These are phyloP conservation scores for Phytopythium ostracodes DNA, from an alignment of 352 stramenopile species.

Conservation along the genomic window DNA sequence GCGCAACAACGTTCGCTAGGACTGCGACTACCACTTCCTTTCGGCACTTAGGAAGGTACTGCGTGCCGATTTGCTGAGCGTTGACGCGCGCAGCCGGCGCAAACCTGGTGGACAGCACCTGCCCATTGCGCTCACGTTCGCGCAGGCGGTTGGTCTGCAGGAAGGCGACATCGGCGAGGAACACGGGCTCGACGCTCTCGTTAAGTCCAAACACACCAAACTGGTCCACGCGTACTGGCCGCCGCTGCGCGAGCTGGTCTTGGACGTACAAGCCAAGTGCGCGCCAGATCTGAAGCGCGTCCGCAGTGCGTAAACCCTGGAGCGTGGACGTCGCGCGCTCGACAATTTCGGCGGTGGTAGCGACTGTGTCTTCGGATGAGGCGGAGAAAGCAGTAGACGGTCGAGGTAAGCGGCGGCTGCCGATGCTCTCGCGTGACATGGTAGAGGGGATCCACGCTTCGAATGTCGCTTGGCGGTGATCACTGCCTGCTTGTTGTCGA, in stretches of 20 bases:
- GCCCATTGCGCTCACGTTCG: conserved; percentile 17
- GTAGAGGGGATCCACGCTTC: background rate
- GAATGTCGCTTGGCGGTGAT: background rate
- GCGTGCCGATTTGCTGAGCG: conserved; percentile 16
- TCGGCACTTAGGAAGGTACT: conserved; percentile 36
- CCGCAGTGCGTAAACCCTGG: conserved; percentile 19
- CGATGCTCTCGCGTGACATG: background rate
- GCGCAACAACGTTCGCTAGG: conserved; percentile 35
- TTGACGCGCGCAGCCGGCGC: conserved; percentile 24
- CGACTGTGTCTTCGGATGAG: background rate
- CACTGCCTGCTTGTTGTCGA: background rate
- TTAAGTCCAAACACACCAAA: conserved; percentile 42
- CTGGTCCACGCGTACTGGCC: conserved; percentile 22
- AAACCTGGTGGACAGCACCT: conserved; percentile 15
- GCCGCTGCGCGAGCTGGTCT: conserved; percentile 24
- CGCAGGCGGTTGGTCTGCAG: conserved; percentile 41
- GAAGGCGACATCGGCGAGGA: conserved; percentile 36
- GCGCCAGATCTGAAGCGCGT: conserved; percentile 35
- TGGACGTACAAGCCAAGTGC: conserved; percentile 29
- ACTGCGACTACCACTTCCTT: conserved; percentile 37
- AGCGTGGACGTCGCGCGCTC: conserved; percentile 37
- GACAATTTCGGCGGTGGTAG: conserved; percentile 35
- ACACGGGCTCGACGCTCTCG: conserved; percentile 28
- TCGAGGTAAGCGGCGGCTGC: background rate
- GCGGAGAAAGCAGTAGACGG: background rate